A percentile compares a stretch with the other conserved stretches of the same genome.
Evolutionary conservation across 2,329 filamentous ascomycete species (phyloP).

Genomic region (Torrubiellomyces zombiae): DNA sequence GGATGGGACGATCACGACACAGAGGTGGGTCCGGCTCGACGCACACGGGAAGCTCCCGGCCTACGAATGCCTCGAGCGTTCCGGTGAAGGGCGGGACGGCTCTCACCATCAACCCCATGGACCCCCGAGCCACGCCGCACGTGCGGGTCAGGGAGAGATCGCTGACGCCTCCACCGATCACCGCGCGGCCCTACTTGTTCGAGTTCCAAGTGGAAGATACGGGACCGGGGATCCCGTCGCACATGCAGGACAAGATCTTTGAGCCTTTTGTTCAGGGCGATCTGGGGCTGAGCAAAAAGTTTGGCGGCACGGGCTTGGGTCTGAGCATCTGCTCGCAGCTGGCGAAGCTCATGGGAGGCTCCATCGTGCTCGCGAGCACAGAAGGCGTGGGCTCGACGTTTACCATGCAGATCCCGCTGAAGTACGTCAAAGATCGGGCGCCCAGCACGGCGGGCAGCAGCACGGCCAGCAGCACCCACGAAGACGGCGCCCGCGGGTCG

Average conservation of each 20-base stretch:
- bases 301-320: conserved; percentile 74
- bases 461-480: conserved; percentile 30
- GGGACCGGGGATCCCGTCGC: conserved; percentile 66
- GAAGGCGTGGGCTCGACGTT: conserved; percentile 65
- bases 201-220: conserved; percentile 83
- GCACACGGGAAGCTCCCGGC: conserved; percentile 31
- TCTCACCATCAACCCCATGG: conserved; percentile 45
- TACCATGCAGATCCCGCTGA: conserved; percentile 66
- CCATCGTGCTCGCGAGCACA: conserved; percentile 53
- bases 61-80: conserved; percentile 11
- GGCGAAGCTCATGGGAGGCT: conserved; percentile 67
- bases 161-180: conserved; percentile 41
- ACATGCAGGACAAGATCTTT: conserved; percentile 70
- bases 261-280: conserved; percentile 94
- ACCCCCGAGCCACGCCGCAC: conserved; percentile 33
- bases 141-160: conserved; percentile 36
- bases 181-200: conserved; percentile 53
- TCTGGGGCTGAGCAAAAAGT: conserved; percentile 74
- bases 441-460: conserved; percentile 40
- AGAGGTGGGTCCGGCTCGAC: conserved; percentile 31
- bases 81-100: conserved; percentile 28
- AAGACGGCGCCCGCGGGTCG: conserved; percentile 23
- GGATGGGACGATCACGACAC: conserved; percentile 23
- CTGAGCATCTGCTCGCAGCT: conserved; percentile 82
- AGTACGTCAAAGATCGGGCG: conserved; percentile 47